Evolutionary conservation across 2,329 filamentous ascomycete species (phyloP).

Genomic region (Juglanconis juglandina): DNA sequence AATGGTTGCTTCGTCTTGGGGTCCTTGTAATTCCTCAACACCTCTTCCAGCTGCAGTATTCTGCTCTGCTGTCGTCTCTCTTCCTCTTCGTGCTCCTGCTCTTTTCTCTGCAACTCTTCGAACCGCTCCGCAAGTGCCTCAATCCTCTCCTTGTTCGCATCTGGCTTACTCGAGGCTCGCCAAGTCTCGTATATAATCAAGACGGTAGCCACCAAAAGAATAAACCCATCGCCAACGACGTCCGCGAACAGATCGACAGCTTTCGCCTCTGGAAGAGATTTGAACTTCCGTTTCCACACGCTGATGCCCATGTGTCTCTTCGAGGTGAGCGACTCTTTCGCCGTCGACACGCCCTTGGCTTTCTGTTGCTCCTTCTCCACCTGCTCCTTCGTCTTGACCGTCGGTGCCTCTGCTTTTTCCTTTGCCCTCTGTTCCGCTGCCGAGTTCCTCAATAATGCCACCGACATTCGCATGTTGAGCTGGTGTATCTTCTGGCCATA

Average conservation of each 20-base stretch:
- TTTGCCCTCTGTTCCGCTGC: slow-evolving; percentile 57
- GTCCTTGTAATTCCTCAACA: slow-evolving; percentile 48
- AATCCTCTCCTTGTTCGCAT: slow-evolving; percentile 52
- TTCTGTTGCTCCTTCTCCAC: slow-evolving; percentile 45
- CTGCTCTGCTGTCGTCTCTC: slow-evolving; percentile 42
- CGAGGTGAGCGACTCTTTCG: slow-evolving; percentile 38
- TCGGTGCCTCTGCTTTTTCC: slow-evolving; percentile 61
- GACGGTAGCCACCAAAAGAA: slow-evolving; percentile 54
- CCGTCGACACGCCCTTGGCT: slow-evolving; percentile 39
- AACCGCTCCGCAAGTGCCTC: slow-evolving; percentile 46
- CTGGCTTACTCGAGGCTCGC: slow-evolving; percentile 57
- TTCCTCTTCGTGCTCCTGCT: slow-evolving; percentile 49
- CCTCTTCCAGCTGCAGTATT: slow-evolving; percentile 52
- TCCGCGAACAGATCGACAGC: slow-evolving; percentile 66
- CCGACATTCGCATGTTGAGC: slow-evolving; percentile 63
- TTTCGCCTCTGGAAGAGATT: slow-evolving; percentile 60
- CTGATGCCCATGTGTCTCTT: slow-evolving; percentile 33
- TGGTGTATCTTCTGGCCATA: slow-evolving; percentile 65
- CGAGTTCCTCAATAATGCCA: slow-evolving; percentile 55
- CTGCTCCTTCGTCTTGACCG: slow-evolving; percentile 63
- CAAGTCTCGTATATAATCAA: slow-evolving; percentile 62
- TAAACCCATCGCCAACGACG: slow-evolving; percentile 61
- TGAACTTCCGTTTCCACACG: slow-evolving; percentile 61
- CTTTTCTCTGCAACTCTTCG: slow-evolving; percentile 47
- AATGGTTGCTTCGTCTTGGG: slow-evolving; percentile 56